Conservation (phyloP, 345 rosid genomes). For the Eucalyptus polybractea region DNA sequence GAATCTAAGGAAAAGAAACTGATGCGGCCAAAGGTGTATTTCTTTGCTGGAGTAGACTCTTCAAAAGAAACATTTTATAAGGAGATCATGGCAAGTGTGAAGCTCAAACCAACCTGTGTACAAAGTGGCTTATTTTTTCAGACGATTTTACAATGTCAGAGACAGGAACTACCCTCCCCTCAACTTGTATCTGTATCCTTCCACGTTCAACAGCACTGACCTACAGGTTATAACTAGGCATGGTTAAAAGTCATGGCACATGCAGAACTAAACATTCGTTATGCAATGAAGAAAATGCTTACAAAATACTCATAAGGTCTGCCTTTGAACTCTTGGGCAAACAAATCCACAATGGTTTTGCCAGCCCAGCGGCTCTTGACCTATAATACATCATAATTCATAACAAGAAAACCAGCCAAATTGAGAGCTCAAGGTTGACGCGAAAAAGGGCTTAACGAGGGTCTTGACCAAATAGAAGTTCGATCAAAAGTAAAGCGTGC, state of each 20-base stretch:
- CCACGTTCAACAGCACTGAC: conserved; percentile 77
- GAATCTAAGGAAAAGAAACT: background rate
- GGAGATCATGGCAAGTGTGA: background rate
- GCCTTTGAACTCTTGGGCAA: conserved; percentile 82
- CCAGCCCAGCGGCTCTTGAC: conserved; percentile 49
- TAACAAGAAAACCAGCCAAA: too few relatives aligned
- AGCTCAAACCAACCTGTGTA: conserved; percentile 50
- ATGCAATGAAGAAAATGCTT: background rate
- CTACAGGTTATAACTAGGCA: conserved; percentile 11
- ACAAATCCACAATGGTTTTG: conserved; percentile 82
- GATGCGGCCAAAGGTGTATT: background rate
- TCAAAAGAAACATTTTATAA: background rate
- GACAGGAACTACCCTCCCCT: conserved; percentile 58
- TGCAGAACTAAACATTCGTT: background rate
- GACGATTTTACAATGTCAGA: conserved; percentile 63
- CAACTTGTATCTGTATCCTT: conserved; percentile 64
- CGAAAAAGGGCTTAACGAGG: background rate
- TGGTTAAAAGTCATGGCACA: background rate
- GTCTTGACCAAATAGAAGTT: background rate
- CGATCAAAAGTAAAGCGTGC: background rate
- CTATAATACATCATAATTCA: too few relatives aligned
- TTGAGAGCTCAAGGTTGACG: too few relatives aligned
- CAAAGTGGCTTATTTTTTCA: conserved; percentile 80
- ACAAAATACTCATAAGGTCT: conserved; percentile 81
- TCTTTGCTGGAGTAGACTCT: background rate